These are phyloP conservation scores for Lipomyces yamanashiensis DNA, from an alignment of 805 yeast genomes.

Conservation along the genomic window DNA sequence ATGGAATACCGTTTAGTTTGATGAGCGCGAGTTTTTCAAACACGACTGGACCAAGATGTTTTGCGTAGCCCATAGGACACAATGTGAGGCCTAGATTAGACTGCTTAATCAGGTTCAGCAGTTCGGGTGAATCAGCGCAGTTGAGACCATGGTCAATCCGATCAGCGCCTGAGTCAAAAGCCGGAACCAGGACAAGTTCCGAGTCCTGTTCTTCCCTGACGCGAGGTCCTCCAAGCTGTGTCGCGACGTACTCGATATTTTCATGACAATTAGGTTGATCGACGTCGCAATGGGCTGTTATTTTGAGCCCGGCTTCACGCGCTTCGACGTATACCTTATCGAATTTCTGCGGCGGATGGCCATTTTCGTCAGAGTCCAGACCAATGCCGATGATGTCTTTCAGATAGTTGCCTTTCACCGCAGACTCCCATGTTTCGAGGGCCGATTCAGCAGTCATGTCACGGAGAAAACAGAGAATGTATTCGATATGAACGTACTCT, in stretches of 20 bases:
- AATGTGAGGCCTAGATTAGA: constrained; percentile 24
- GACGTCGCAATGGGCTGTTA: constrained; percentile 29
- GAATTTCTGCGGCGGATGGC: constrained; percentile 76
- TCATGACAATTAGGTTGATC: constrained; percentile 18
- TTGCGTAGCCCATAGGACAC: constrained; percentile 29
- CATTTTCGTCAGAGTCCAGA: constrained; percentile 75
- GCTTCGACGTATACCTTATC: constrained; percentile 62
- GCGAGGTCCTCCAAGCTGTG: constrained; percentile 28
- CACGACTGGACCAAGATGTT: constrained; percentile 21
- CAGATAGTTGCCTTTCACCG: constrained; percentile 29
- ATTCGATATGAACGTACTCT: constrained; percentile 15
- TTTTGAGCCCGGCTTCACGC: constrained; percentile 18
- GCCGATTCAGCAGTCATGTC: constrained; percentile 26
- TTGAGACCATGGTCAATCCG: constrained; percentile 28
- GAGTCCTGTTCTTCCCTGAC: background rate
- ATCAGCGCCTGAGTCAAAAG: constrained; percentile 23
- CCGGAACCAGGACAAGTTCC: constrained; percentile 8
- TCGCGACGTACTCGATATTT: constrained; percentile 23
- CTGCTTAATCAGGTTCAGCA: constrained; percentile 12
- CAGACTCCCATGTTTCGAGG: constrained; percentile 8
- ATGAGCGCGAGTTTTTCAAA: constrained; percentile 9
- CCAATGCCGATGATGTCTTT: constrained; percentile 73
- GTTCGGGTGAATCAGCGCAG: constrained; percentile 21
- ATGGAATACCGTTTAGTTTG: constrained; percentile 12
- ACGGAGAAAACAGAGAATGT: constrained; percentile 22